Evolutionary conservation across 352 stramenopile species (phyloP), one percentile per base, ranked within the genome.

Genomic region (Globisporangium splendens): DNA sequence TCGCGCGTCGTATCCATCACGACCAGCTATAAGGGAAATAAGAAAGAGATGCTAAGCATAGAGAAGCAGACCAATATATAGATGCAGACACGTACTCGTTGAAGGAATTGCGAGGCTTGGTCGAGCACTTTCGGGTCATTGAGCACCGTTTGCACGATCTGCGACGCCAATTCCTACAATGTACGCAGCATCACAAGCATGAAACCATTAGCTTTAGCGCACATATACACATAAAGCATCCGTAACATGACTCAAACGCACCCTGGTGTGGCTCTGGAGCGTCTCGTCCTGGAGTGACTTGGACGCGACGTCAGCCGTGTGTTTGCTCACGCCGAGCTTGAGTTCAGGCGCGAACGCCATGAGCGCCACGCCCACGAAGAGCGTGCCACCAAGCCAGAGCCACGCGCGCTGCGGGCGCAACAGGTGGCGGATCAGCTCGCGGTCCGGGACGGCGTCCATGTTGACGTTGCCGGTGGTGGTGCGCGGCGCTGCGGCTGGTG

Each of bases 91-190:
- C 39, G 62, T 69, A 93, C 81, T 35, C 80, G 66, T 48, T 91
- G 77, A 56, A 94, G 59, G 56, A 94, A 94, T 31, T 67, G 65
- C 12, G 80, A 87, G 17, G 84, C 82, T 67, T 94, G 84, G 53
- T 91, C 69, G 28, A 94, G 71, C 51, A 94, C 84, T 46, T 94
- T 88, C 18, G 82, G 75, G 65, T 94, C 84, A 54, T 92, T 92
- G 17, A 94, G 70, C 65, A 94, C 82, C 8, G 84, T 94, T 65
- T 94, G 84, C 12, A 94, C 82, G 65, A 94, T 94, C 72, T 92
- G 82, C 8, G 82, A 92, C 10, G 84, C 84, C 44, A 94, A 58
- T 46, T 92, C 71, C 66, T 74, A 14, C 12, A 35, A 3, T 6
- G 47, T 43, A 12, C 24, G 10, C 42, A 8, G 12, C 33, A 48